Base-by-base conservation (phyloP, 1,284 basidiomycete species). In the Tilletia walkeri region DNA sequence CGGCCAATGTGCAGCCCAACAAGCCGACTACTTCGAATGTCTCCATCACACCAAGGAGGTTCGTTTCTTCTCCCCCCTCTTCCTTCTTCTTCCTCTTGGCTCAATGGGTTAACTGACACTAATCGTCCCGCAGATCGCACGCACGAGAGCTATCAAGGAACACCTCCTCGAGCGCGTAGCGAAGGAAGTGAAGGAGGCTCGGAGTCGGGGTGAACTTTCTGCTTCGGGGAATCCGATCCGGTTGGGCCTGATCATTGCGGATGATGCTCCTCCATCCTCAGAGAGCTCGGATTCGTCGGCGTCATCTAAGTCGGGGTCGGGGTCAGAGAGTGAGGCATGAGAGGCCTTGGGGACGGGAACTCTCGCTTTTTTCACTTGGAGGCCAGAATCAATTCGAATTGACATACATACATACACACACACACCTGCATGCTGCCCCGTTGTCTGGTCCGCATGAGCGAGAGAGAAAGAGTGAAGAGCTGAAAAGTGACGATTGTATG, bases 21-120 rank as follows among this genome's bases (percentile, higher is more conserved):
- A 89, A 73, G 92, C 92, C 75, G 94, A 96, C 85, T 97, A 97
- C 86, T 84, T 96, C 70, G 94, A 96, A 85, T 97, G 95, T 85
- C 86, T 97, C 72, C 94, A 96, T 84, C 90, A 91, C 82, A 90
- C 89, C 56, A 93, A 95, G 85, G 94, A 95, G 89, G 94, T 94
- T 74, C 72, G 86, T 76, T 24, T 49, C 18, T 24, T 12, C 41
- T 50, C 34, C 18, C 48, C 38, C 39, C 49, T 67, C 41, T 39
- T 48, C 4, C 18, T 45, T 10, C 20, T n/a, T 14, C 36, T 45
- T 65, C 2, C 24, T 36, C 18, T 24, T 34, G 49, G 20, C 67
- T 30, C 16, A 24, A n/a, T 18, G 38, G 14, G 36, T 39, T 20
- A 24, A 30, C 41, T n/a, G 38, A 63, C 53, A 30, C 18, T 30